A percentile compares a stretch with the other conserved stretches of the same genome.
Evolutionary conservation across 257 asterid species (phyloP).

Genomic region (Ophiorrhiza pumila): DNA sequence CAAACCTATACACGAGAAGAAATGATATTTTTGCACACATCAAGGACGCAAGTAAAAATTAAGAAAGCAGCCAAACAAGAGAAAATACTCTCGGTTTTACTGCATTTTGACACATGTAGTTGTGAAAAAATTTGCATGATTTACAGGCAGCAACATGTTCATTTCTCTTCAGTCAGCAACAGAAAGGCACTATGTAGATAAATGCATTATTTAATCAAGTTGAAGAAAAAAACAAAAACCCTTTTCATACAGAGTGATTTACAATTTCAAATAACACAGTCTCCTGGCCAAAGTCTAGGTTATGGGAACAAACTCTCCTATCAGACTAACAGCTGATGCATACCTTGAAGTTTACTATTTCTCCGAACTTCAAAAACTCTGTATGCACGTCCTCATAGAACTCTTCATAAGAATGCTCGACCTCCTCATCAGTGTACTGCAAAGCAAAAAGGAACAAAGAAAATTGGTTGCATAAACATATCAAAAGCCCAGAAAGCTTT

Average conservation of each 20-base stretch:
- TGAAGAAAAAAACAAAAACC: background rate
- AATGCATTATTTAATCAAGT: background rate
- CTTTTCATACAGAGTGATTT: background rate
- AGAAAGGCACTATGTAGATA: background rate
- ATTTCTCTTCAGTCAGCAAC: background rate
- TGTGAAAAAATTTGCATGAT: background rate
- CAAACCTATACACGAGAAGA: constrained; percentile 57
- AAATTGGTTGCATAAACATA: constrained; percentile 30
- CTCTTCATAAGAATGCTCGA: constrained; percentile 81
- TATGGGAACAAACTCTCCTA: background rate
- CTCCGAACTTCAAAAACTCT: constrained; percentile 93
- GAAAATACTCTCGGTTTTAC: background rate
- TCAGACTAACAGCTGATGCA: background rate
- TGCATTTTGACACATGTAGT: background rate
- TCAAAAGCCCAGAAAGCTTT: background rate
- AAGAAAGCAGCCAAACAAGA: constrained; percentile 3
- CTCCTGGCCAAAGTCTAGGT: background rate
- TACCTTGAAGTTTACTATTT: constrained; percentile 93
- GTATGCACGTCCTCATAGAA: constrained; percentile 98
- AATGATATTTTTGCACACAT: constrained; percentile 14
- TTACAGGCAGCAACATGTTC: background rate
- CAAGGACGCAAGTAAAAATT: constrained; percentile 19
- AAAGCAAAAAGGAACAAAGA: constrained; percentile 31
- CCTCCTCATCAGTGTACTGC: constrained; percentile 93
- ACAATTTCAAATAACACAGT: background rate